Percentiles rank a stretch among this genome's conserved stretches.
Conservation (phyloP, 306 rosid species). For the Lathyrus sativus region DNA sequence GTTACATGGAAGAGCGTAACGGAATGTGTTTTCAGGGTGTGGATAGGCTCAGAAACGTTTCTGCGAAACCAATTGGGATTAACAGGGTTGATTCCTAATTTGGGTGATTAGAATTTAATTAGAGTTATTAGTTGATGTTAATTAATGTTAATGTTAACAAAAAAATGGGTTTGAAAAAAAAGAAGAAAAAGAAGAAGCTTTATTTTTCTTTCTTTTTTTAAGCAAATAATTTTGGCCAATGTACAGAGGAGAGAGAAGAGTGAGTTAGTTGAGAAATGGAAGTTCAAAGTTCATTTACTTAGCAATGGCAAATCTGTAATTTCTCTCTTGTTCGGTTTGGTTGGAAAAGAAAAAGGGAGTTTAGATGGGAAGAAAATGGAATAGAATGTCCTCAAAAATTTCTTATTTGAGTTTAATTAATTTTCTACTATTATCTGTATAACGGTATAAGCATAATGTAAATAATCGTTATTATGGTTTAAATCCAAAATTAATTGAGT, state of each 20-base stretch:
- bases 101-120: constrained; percentile 27
- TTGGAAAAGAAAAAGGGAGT: neutral
- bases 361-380: constrained; percentile 27
- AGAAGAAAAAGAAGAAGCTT: neutral
- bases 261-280: constrained; percentile 28
- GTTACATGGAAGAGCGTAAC: constrained; percentile 63
- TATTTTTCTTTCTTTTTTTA: constrained; percentile 26
- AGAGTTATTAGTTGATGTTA: neutral
- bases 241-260: constrained; percentile 60
- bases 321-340: neutral
- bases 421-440: neutral
- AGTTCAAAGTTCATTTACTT: constrained; percentile 28
- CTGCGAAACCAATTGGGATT: constrained; percentile 60
- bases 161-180: constrained; percentile 2
- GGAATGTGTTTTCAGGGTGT: constrained; percentile 52
- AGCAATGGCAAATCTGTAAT: constrained; percentile 29
- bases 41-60: constrained; percentile 61
- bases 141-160: neutral
- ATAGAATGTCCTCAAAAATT: constrained; percentile 30
- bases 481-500: constrained; percentile 1
- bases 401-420: constrained; percentile 33
- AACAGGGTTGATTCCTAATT: constrained; percentile 48
- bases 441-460: constrained; percentile 6
- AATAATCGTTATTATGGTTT: constrained; percentile 1
- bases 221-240: constrained; percentile 64